A percentile compares a stretch with the other conserved stretches of the same genome.
Evolutionary conservation across 345 rosid species (phyloP).

Genomic region (Salix koriyanagi): DNA sequence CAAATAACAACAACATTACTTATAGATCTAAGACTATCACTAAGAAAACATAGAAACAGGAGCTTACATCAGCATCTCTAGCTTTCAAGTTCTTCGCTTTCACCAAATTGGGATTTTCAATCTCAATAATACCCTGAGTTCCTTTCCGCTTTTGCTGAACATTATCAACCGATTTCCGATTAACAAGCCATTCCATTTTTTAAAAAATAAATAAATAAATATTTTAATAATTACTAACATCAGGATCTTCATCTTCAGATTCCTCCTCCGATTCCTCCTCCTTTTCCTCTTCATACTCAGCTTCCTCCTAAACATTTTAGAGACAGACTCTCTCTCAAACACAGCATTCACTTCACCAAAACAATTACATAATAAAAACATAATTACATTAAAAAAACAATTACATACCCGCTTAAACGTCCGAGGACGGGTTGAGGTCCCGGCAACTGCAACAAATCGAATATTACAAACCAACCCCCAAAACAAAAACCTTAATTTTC

Average conservation of each 20-base stretch:
- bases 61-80: slow-evolving; percentile 67
- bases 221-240: slow-evolving; percentile 34
- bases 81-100: slow-evolving; percentile 73
- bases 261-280: slow-evolving; percentile 63
- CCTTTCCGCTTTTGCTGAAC: slow-evolving; percentile 71
- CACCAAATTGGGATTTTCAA: slow-evolving; percentile 77
- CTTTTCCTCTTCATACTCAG: slow-evolving; percentile 47
- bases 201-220: too few species aligned
- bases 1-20: not conserved
- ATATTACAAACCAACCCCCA: not conserved
- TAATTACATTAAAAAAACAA: not conserved
- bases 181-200: not conserved
- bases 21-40: not conserved
- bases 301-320: slow-evolving; percentile 44
- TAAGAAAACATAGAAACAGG: not conserved
- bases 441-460: slow-evolving; percentile 64
- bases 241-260: slow-evolving; percentile 31
- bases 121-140: slow-evolving; percentile 67
- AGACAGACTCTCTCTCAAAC: not conserved
- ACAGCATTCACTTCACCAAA: not conserved
- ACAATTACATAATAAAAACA: not conserved
- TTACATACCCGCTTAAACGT: slow-evolving; percentile 71
- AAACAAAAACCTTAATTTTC: too few species aligned
- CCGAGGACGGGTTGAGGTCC: slow-evolving; percentile 76
- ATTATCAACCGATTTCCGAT: slow-evolving; percentile 1